phyloP scores from a whole-genome alignment of 805 yeast species.

The Metschnikowia noctiluminum region DNA sequence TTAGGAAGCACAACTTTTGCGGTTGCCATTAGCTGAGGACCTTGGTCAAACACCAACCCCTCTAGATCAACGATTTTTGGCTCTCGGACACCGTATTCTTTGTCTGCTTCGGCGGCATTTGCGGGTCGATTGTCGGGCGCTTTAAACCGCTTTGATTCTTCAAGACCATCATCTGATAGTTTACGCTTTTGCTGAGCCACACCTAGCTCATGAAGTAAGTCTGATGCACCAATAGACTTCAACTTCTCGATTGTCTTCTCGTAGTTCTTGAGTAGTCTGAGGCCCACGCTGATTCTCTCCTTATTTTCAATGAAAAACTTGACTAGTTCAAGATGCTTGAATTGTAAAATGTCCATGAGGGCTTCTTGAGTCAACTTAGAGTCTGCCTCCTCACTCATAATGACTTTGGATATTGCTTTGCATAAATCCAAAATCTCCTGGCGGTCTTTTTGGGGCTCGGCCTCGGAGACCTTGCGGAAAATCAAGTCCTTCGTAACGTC shows the following conservation, averaged over 20 bases:
- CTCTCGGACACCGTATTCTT: conserved; percentile 19
- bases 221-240: conserved; percentile 37
- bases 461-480: conserved; percentile 33
- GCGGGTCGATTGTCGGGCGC: background rate
- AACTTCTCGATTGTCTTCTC: conserved; percentile 42
- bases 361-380: conserved; percentile 49
- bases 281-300: conserved; percentile 51
- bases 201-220: conserved; percentile 42
- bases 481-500: conserved; percentile 15
- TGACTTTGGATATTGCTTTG: conserved; percentile 33
- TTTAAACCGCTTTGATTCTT: conserved; percentile 9
- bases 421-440: conserved; percentile 36
- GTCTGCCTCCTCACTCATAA: conserved; percentile 36
- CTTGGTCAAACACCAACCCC: conserved; percentile 65
- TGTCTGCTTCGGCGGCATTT: background rate
- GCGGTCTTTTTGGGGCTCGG: conserved; percentile 37
- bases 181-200: conserved; percentile 16
- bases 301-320: conserved; percentile 49
- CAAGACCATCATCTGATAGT: background rate
- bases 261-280: conserved; percentile 37
- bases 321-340: conserved; percentile 49
- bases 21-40: conserved; percentile 63
- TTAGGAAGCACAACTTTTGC: conserved; percentile 71
- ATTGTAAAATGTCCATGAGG: conserved; percentile 51
- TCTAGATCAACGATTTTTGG: conserved; percentile 65